Conservation (phyloP, 176 grass and related monocot genomes). For the Carex parvula region DNA sequence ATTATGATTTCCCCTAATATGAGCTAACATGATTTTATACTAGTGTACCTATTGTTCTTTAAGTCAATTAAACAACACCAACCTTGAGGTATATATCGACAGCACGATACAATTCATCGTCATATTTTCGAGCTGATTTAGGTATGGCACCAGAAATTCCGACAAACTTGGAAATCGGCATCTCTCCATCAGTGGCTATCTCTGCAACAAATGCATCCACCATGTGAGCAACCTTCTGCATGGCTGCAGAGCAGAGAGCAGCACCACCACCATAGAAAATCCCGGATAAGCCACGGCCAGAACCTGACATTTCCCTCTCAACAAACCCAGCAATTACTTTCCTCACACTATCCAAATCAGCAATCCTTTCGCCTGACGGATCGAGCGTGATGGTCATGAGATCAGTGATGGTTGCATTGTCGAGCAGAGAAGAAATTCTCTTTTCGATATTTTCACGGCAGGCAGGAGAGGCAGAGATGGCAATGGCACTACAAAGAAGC, state of each 20-base stretch:
- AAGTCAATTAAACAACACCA: background rate
- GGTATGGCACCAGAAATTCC: slow-evolving; percentile 51
- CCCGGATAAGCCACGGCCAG: background rate
- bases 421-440: slow-evolving; percentile 51
- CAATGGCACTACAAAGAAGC: slow-evolving; percentile 48
- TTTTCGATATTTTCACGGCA: slow-evolving; percentile 60
- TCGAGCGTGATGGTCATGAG: slow-evolving; percentile 51
- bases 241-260: slow-evolving; percentile 15
- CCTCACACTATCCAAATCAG: slow-evolving; percentile 47
- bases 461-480: slow-evolving; percentile 18
- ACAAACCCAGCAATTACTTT: slow-evolving; percentile 56
- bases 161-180: slow-evolving; percentile 61
- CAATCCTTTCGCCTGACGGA: slow-evolving; percentile 30
- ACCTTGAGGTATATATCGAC: slow-evolving; percentile 74
- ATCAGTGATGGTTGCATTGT: slow-evolving; percentile 44
- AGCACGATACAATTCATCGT: slow-evolving; percentile 47
- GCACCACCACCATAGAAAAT: slow-evolving; percentile 15
- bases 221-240: slow-evolving; percentile 47
- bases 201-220: slow-evolving; percentile 73
- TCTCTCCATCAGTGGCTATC: slow-evolving; percentile 57
- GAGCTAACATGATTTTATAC: background rate
- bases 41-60: background rate
- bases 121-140: slow-evolving; percentile 48
- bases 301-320: slow-evolving; percentile 19
- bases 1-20: background rate